Evolutionary conservation across 129 eudicot species (phyloP), one percentile per base, ranked within the genome.

Genomic region (Sambucus nigra): DNA sequence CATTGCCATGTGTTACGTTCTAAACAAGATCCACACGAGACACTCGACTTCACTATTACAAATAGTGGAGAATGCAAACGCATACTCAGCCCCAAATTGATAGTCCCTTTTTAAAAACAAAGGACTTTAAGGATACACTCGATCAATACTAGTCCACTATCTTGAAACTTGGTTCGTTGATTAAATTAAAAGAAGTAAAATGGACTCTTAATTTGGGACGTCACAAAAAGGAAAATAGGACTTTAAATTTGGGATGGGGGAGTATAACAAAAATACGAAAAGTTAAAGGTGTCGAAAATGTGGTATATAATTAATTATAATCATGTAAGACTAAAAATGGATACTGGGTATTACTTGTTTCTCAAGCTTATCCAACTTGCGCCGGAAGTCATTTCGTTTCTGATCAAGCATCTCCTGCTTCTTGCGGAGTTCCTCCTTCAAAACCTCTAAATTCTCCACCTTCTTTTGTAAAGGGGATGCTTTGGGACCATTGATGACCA

Each of bases 331-430:
- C 47, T 5, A 31, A 35, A 17, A 59, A 68, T 1, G 35, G 11
- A 54, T 21, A 16, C 31, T 22, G 31, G 16, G 20, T 23, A 46
- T 61, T 86, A 86, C 99, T 53, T 85, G 94, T 69, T 91, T 91
- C 60, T 66, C 65, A 47, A 91, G 95, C 64, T 80, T 82, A 65
- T 76, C 84, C 51, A 91, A 65, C 77, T 77, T 66, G 28, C 64
- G 89, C 44, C 71, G 61, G 60, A 91, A 91, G 64, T 82, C 95
- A 45, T 57, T 79, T 42, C 95, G 76, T 70, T 86, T 91, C 74
- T 73, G 86, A 51, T 79, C 99, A 67, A 91, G 94, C 87, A 91
- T 67, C 72, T 85, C 89, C 76, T 86, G 99, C 74, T 91, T 91
- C 72, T 79, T 82, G 53, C 95, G 94, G 25, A 91, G 73, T 64